These are phyloP conservation scores for Aureobasidium sp. DNA, from an alignment of 2,329 filamentous ascomycete genomes.

Conservation along the genomic window DNA sequence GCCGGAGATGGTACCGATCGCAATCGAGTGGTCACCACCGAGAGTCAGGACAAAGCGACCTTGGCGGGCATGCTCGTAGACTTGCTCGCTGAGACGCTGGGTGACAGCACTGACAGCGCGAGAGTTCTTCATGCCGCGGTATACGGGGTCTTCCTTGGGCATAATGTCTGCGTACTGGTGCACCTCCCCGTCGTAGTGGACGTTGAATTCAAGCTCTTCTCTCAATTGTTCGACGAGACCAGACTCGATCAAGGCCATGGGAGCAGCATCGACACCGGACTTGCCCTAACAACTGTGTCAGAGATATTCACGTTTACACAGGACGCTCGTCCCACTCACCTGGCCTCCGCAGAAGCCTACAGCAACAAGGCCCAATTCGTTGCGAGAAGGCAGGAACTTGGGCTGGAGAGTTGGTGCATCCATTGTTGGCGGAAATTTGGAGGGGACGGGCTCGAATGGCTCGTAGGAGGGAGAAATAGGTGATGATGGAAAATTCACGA, in stretches of 20 bases:
- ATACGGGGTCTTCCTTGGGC: conserved; percentile 64
- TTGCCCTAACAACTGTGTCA: conserved; percentile 58
- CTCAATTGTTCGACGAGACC: conserved; percentile 78
- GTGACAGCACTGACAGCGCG: conserved; percentile 80
- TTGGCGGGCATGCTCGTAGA: conserved; percentile 75
- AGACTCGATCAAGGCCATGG: conserved; percentile 78
- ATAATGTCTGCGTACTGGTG: conserved; percentile 74
- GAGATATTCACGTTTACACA: background rate
- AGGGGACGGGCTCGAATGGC: background rate
- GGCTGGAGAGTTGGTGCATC: conserved; percentile 51
- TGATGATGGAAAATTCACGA: background rate
- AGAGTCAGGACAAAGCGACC: conserved; percentile 88
- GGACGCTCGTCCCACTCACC: conserved; percentile 43
- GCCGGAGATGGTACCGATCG: conserved; percentile 86
- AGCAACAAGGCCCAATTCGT: conserved; percentile 83
- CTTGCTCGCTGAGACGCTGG: conserved; percentile 68
- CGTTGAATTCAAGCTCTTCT: conserved; percentile 79
- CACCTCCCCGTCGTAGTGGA: conserved; percentile 75
- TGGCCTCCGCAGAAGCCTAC: conserved; percentile 96
- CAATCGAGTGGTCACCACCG: conserved; percentile 93
- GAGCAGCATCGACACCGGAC: conserved; percentile 82
- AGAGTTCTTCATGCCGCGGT: conserved; percentile 92
- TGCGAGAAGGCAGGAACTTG: conserved; percentile 71
- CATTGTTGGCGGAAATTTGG: conserved; percentile 21
- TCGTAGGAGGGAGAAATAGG: conserved; percentile 5